Evolutionary conservation across 2,329 filamentous ascomycete species (phyloP), one percentile per base, ranked within the genome.

Genomic region (Trichoderma polysporum): DNA sequence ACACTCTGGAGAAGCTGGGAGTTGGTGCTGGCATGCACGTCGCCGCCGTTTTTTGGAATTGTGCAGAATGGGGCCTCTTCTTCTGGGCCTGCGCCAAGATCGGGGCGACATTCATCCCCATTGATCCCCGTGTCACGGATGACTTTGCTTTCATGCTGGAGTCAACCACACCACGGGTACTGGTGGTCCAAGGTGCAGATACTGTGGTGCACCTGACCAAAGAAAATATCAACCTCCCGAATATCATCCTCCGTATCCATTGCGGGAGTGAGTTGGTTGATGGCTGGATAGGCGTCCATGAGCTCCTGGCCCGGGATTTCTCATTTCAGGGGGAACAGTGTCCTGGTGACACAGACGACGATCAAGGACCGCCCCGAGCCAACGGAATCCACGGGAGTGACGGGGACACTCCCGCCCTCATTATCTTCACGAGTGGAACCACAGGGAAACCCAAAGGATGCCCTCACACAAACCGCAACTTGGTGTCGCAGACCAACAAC

Each of bases 361-460:
- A 64, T 53, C 61, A 59, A 59, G 66, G 66, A 33, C 37, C 61
- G 53, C 61, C 47, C 52, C 53, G 39, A 60, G 10, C 53, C 37
- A 37, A 35, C 61, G 61, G 61, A 54, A 56, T 56, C 19, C 35
- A 19, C 13, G 22, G 29, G n/a, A 49, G 9, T 15, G 41, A 66
- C 10, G 27, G 57, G 15, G 61, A 71, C 35, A 73, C 76, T 57
- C 75, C 71, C 7, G 77, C 77, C 5, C 74, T 83, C 49, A 78
- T 84, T 56, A 74, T 83, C 35, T 84, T 84, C 72, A 84, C 82
- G 22, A 83, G 81, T 69, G 82, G 82, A 22, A 84, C 82, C n/a
- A 83, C 81, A 0, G 81, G 80, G 6, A 71, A 77, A 0, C 81
- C 82, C 5, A 84, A 84, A 70, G 81, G 78, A 56, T 83, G 81